Evolutionary conservation across 73 alveolate species (phyloP).

Genomic region (Symbiodinium natans): DNA sequence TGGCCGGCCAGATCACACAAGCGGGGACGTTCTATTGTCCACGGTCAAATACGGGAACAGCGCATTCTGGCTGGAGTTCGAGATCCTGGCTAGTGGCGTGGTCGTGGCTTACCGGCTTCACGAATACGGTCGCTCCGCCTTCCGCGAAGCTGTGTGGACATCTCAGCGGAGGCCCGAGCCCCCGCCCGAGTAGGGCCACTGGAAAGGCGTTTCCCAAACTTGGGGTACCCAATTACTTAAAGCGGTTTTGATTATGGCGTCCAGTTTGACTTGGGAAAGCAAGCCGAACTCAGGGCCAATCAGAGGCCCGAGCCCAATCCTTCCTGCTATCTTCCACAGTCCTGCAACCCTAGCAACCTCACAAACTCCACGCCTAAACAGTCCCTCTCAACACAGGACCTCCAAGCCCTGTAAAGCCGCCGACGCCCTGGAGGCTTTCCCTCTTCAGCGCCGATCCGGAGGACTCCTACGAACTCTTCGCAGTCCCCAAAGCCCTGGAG

Average conservation of each 20-base stretch:
- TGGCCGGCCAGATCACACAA: neutral
- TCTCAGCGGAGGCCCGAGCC: neutral
- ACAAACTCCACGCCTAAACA: too few species aligned
- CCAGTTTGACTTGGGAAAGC: too few species aligned
- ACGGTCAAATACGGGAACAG: neutral
- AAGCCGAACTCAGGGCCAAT: too few species aligned
- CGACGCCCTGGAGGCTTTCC: neutral
- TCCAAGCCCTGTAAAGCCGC: too few species aligned
- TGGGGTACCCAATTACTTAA: too few species aligned
- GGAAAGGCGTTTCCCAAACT: too few species aligned
- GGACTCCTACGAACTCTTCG: conserved; percentile 18
- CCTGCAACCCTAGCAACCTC: too few species aligned
- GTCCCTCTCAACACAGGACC: too few species aligned
- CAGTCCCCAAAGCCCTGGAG: conserved; percentile 9
- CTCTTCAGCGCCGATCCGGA: conserved; percentile 51
- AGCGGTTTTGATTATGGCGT: too few species aligned
- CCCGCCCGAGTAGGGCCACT: too few species aligned
- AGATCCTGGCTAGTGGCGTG: neutral
- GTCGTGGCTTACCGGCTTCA: conserved; percentile 57
- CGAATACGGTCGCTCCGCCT: conserved; percentile 67
- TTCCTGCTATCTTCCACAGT: too few species aligned
- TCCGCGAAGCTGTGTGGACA: conserved; percentile 85
- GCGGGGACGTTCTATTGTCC: neutral
- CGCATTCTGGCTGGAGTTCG: conserved; percentile 48
- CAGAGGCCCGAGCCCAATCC: too few species aligned